Base-by-base conservation (phyloP, 2,329 filamentous ascomycete species). In the Fusarium lateritium region DNA sequence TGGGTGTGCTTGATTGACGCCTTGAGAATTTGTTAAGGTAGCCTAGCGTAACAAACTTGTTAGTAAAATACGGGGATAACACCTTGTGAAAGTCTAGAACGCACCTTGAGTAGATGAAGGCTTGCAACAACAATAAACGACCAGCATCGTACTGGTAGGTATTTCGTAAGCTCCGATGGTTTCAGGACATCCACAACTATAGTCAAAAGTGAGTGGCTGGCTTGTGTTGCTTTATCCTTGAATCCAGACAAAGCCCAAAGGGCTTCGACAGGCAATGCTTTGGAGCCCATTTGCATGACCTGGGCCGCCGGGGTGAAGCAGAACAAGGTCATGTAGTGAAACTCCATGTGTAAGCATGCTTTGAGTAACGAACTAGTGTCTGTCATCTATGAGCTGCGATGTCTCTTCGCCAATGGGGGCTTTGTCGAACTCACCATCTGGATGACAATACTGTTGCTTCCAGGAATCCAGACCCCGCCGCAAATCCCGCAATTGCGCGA, bases 51-150 rank as follows among this genome's bases (percentile, higher is more conserved):
- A n/a, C 24, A 14, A 6, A 8, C 8, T 5, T 15, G 26, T 56
- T 7, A 28, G 15, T 46, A 15, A 15, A 19, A 5, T 2, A 4
- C 15, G 8, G 11, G 9, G 7, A 14, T 33, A 5, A 10, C 9
- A 7, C 4, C 24, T 24, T 24, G 24, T 4, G 11, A 21, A 17
- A 9, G 14, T 19, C 10, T 15, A 14, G 4, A 42, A 6, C n/a
- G 9, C 36, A 60, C 61, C 56, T 67, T 56, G 17, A 67, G 38
- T 24, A 65, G 28, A 31, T 61, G 66, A 5, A 69, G 52, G 31
- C 62, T 61, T 10, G 62, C 63, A 22, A 47, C 52, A 13, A 67
- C 62, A n/a, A 69, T 52, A n/a, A 65, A 68, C 2, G 65, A 38
- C 65, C 62, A 69, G 26, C 56, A 61, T 7, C 58, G 33, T 3